These are phyloP conservation scores for Triticum turgidum DNA, from an alignment of 176 grass and related monocot species.

Conservation along the genomic window DNA sequence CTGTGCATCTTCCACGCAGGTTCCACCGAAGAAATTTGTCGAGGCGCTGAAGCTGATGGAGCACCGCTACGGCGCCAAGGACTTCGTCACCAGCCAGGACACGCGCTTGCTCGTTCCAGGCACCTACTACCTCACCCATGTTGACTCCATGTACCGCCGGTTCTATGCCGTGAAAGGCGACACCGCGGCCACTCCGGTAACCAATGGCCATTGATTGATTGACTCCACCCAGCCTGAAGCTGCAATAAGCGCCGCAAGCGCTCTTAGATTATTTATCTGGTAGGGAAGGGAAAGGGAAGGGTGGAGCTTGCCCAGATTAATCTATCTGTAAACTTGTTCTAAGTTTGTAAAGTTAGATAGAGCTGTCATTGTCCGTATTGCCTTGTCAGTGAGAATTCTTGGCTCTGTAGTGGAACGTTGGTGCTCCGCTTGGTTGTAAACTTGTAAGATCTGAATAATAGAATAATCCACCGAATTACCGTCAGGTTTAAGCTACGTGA, in stretches of 20 bases:
- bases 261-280: slow-evolving; percentile 18
- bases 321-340: neutral
- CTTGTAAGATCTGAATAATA: slow-evolving; percentile 39
- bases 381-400: neutral
- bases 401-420: neutral
- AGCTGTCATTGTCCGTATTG: slow-evolving; percentile 27
- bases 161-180: slow-evolving; percentile 65
- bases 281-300: neutral
- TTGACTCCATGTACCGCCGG: slow-evolving; percentile 83
- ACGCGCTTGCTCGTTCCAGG: slow-evolving; percentile 63
- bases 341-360: slow-evolving; percentile 46
- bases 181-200: neutral
- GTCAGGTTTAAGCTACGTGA: neutral
- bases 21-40: slow-evolving; percentile 68
- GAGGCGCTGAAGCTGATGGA: slow-evolving; percentile 83
- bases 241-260: neutral
- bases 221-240: neutral
- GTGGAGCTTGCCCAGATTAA: slow-evolving; percentile 5
- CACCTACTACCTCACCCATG: slow-evolving; percentile 83
- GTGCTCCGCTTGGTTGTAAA: neutral
- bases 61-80: slow-evolving; percentile 86
- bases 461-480: slow-evolving; percentile 24
- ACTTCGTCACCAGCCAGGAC: slow-evolving; percentile 81
- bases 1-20: slow-evolving; percentile 12
- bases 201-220: slow-evolving; percentile 36